These are phyloP conservation scores for Tephrocybe sp. DNA, from an alignment of 768 basidiomycete genomes.

Conservation along the genomic window DNA sequence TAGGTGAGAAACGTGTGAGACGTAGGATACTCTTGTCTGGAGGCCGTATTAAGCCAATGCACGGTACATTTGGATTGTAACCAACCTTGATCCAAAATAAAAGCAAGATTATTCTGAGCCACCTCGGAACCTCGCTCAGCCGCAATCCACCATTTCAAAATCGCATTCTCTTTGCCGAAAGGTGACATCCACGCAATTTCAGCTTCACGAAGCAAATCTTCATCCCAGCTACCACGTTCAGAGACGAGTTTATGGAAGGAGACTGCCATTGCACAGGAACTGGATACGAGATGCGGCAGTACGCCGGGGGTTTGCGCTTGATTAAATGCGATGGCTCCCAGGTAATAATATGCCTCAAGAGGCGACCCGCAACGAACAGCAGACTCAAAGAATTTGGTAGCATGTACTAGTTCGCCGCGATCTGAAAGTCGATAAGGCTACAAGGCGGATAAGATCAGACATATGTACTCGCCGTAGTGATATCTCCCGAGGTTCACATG, in stretches of 20 bases:
- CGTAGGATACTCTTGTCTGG: conserved; percentile 71
- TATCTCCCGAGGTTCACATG: conserved; percentile 88
- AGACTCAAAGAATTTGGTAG: conserved; percentile 75
- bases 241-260: conserved; percentile 92
- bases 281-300: conserved; percentile 50
- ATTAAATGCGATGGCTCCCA: conserved; percentile 75
- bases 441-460: background rate
- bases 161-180: conserved; percentile 75
- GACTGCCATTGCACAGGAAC: conserved; percentile 86
- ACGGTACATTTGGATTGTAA: too few species aligned
- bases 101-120: conserved; percentile 95
- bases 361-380: conserved; percentile 87
- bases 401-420: conserved; percentile 62
- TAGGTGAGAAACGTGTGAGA: conserved; percentile 64
- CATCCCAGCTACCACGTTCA: conserved; percentile 87
- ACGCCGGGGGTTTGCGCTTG: conserved; percentile 45
- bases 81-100: conserved; percentile 86
- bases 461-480: conserved; percentile 49
- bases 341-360: conserved; percentile 93
- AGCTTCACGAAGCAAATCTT: conserved; percentile 79
- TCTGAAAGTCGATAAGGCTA: conserved; percentile 42
- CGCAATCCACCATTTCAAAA: conserved; percentile 93
- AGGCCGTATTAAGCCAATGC: background rate
- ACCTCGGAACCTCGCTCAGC: conserved; percentile 90
- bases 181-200: conserved; percentile 71